A percentile compares a stretch with the other conserved stretches of the same genome.
Evolutionary conservation across 306 rosid genomes (phyloP).

Genomic region (Quercus mongolica): DNA sequence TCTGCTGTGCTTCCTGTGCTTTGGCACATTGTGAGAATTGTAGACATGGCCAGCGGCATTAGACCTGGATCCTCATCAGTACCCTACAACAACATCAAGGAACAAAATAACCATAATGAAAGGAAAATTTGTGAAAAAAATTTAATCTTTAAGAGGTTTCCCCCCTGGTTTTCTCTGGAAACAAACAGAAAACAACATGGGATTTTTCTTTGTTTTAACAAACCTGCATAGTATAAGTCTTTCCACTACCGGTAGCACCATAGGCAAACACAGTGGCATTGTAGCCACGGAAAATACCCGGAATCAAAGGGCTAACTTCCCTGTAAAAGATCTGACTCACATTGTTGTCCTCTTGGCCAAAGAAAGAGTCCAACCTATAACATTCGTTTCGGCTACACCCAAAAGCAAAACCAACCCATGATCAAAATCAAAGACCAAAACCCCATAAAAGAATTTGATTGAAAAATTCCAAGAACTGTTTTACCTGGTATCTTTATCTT

Average conservation of each 20-base stretch:
- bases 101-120: not conserved
- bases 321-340: conserved; percentile 56
- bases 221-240: conserved; percentile 96
- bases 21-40: conserved; percentile 53
- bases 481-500: conserved; percentile 78
- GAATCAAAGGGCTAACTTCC: conserved; percentile 78
- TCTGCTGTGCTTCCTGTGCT: conserved; percentile 51
- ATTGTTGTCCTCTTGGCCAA: conserved; percentile 68
- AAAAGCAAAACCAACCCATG: not conserved
- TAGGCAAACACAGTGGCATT: conserved; percentile 89
- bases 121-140: not conserved
- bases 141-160: no score
- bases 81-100: conserved; percentile 46
- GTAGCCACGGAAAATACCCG: conserved; percentile 62
- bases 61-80: conserved; percentile 74
- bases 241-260: conserved; percentile 98
- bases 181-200: not conserved
- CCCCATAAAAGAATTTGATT: not conserved
- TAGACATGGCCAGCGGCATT: conserved; percentile 72
- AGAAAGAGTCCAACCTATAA: conserved; percentile 73
- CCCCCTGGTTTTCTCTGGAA: not conserved
- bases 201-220: conserved; percentile 3
- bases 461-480: not conserved
- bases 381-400: conserved; percentile 73
- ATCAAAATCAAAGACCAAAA: not conserved